Evolutionary conservation across 1,284 basidiomycete genomes (phyloP), one percentile per base, ranked within the genome.

Genomic region (Volvariella volvacea): DNA sequence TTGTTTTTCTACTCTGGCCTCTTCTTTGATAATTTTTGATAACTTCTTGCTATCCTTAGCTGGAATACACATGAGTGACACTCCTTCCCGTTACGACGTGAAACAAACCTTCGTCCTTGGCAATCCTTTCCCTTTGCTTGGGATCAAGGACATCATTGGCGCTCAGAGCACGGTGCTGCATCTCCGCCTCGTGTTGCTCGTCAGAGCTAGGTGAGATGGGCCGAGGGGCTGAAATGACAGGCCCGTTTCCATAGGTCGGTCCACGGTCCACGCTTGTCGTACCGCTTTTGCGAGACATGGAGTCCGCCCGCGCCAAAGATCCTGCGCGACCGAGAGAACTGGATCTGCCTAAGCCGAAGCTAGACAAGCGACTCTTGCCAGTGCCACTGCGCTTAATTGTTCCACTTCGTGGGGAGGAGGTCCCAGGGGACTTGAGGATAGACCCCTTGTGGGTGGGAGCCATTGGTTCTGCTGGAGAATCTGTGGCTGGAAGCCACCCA

Each of bases 1-100:
- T 43, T 68, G 56, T 55, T 73, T 71, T 59, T 80, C 76, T 1
- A 68, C 63, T 52, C 73, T 74, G 3, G 65, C 74, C 57, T 79
- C 78, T 9, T 64, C 53, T 53, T 66, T 72, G 49, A 80, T 73
- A 32, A 80, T 68, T 54, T 71, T 77, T 2, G 74, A 70, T 9
- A 80, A 57, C 20, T 59, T 62, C 51, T 71, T 73, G 2, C 66
- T 66, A 39, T 74, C 68, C 51, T 73, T 72, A 37, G 64, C 77
- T 78, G 50, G 17, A 38, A 30, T 9, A 7, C 10, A 39, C 2
- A 39, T 22, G 12, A 52, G 30, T 36, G 40, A 32, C 34, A 16
- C 3, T 45, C 14, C 21, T 17, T 36, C 33, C 8, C 34, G 42
- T 15, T 38, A 21, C 8, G 22, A 37, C 14, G 22, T 0, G 41